phyloP scores from a whole-genome alignment of 805 yeast species.

The Candida nonsorbophila region DNA sequence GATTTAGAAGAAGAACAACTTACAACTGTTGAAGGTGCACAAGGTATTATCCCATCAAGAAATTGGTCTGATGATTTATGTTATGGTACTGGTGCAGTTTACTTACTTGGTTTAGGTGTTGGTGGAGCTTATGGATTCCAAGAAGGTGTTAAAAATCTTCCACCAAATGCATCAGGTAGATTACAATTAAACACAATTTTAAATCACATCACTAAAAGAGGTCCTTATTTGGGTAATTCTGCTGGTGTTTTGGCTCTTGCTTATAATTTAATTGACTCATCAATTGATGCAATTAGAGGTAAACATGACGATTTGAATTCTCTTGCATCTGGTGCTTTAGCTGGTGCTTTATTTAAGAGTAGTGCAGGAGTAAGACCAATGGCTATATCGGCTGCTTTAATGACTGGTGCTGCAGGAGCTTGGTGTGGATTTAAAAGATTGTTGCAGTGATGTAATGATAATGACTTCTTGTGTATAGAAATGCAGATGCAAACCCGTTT shows the following conservation, averaged over 20 bases:
- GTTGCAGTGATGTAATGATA: slow-evolving; percentile 11
- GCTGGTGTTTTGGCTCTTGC: slow-evolving; percentile 91
- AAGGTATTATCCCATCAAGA: slow-evolving; percentile 90
- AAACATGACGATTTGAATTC: slow-evolving; percentile 85
- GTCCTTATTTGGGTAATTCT: slow-evolving; percentile 91
- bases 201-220: slow-evolving; percentile 90
- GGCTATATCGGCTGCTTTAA: slow-evolving; percentile 78
- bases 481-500: no score
- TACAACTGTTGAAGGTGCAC: slow-evolving; percentile 76
- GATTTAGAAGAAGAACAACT: slow-evolving; percentile 81
- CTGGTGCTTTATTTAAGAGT: slow-evolving; percentile 89
- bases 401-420: slow-evolving; percentile 85
- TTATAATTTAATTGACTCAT: slow-evolving; percentile 79
- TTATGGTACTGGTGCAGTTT: slow-evolving; percentile 96
- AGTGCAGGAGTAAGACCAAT: slow-evolving; percentile 82
- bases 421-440: slow-evolving; percentile 81
- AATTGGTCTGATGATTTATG: slow-evolving; percentile 97
- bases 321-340: slow-evolving; percentile 79
- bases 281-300: slow-evolving; percentile 78
- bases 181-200: slow-evolving; percentile 83
- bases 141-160: slow-evolving; percentile 79
- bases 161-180: slow-evolving; percentile 70
- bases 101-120: slow-evolving; percentile 74
- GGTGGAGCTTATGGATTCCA: slow-evolving; percentile 89
- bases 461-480: background rate